Evolutionary conservation across 176 grass and related monocot species (phyloP).

Genomic region (Hyparrhenia diplandra): DNA sequence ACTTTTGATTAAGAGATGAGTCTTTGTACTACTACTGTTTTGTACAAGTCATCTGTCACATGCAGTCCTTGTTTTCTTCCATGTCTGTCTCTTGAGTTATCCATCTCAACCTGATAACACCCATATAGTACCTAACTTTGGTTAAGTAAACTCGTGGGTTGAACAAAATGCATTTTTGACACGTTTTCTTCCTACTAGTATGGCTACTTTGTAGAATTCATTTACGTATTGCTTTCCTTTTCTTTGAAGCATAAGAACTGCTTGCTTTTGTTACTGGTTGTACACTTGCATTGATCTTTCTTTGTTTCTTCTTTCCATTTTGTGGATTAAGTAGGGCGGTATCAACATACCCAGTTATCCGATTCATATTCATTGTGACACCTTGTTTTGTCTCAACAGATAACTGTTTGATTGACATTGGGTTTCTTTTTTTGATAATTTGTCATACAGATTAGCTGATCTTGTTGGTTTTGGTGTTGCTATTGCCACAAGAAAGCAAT

Average conservation of each 20-base stretch:
- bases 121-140: not conserved
- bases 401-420: slow-evolving; percentile 4
- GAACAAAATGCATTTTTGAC: not conserved
- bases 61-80: not conserved
- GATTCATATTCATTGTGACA: not conserved
- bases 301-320: not conserved
- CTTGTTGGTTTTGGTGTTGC: slow-evolving; percentile 73
- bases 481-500: slow-evolving; percentile 50
- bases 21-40: not conserved
- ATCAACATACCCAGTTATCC: not conserved
- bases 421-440: slow-evolving; percentile 16
- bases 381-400: not conserved
- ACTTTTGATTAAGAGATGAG: no score
- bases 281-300: not conserved
- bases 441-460: slow-evolving; percentile 56
- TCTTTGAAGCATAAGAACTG: not conserved
- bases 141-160: not conserved
- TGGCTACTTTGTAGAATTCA: not conserved
- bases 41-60: slow-evolving; percentile 7
- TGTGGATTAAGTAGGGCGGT: not conserved
- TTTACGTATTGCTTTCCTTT: not conserved
- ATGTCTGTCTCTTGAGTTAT: not conserved
- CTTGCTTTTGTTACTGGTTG: not conserved
- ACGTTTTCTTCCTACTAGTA: not conserved
- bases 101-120: not conserved